These are phyloP conservation scores for Chrysanthemum seticuspe DNA, from an alignment of 129 eudicot genomes.

Conservation along the genomic window DNA sequence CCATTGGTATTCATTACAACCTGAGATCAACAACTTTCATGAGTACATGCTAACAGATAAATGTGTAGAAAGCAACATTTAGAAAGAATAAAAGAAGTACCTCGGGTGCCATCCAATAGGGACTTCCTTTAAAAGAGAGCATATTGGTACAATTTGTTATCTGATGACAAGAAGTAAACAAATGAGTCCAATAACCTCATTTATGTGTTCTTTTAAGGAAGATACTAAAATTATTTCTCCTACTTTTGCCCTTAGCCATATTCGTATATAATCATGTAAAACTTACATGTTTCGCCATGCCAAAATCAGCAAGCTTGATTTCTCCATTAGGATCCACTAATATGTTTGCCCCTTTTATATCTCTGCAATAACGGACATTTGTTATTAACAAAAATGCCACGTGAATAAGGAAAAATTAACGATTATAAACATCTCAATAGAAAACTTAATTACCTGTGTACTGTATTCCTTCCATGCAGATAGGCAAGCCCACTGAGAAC, in stretches of 20 bases:
- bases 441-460: constrained; percentile 61
- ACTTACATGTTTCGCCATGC: constrained; percentile 98
- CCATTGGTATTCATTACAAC: constrained; percentile 94
- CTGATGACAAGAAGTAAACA: constrained; percentile 44
- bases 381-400: constrained; percentile 8
- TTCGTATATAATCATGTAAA: constrained; percentile 3
- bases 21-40: constrained; percentile 36
- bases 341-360: constrained; percentile 94
- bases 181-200: constrained; percentile 13
- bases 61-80: not conserved
- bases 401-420: not conserved
- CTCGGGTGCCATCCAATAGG: constrained; percentile 99
- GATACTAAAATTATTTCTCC: not conserved
- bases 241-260: not conserved
- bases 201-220: not conserved
- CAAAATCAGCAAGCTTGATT: constrained; percentile 96
- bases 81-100: constrained; percentile 32
- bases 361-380: constrained; percentile 48
- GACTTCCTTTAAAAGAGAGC: constrained; percentile 99
- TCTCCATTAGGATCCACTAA: constrained; percentile 93
- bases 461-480: constrained; percentile 78
- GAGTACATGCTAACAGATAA: not conserved
- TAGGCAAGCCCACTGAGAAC: constrained; percentile 85
- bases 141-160: constrained; percentile 63
- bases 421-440: constrained; percentile 5